These are phyloP conservation scores for Pichia sp. DNA, from an alignment of 1,139 yeast genomes.

Conservation along the genomic window DNA sequence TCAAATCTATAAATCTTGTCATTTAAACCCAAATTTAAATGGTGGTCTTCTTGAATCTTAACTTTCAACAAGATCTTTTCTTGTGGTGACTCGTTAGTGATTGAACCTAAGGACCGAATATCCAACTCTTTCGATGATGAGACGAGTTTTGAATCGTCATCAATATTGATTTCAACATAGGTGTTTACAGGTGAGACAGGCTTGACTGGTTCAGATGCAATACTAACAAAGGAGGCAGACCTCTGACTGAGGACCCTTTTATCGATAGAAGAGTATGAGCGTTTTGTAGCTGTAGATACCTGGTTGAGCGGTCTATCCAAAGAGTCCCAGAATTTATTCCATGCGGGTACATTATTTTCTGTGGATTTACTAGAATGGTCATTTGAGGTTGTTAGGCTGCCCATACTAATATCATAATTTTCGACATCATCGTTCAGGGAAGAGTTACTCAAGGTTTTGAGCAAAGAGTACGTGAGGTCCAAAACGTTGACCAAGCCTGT, in stretches of 20 bases:
- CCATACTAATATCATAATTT: conserved; percentile 1
- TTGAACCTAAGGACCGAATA: not conserved
- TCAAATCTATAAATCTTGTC: conserved; percentile 28
- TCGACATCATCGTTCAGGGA: conserved; percentile 4
- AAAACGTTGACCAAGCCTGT: conserved; percentile 38
- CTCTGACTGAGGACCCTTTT: not conserved
- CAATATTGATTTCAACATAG: conserved; percentile 7
- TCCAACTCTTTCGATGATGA: not conserved
- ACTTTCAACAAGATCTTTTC: conserved; percentile 12
- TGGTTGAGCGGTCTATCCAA: conserved; percentile 31
- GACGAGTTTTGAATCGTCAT: not conserved
- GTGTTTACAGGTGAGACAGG: not conserved
- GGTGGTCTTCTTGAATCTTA: conserved; percentile 23
- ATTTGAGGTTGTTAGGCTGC: conserved; percentile 1
- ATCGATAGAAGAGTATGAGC: conserved; percentile 4
- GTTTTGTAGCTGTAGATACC: conserved; percentile 1
- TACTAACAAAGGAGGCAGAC: conserved; percentile 10
- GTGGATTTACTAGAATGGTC: conserved; percentile 3
- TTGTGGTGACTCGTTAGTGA: not conserved
- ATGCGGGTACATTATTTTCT: conserved; percentile 31
- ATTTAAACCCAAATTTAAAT: conserved; percentile 18
- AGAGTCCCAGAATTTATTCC: conserved; percentile 39
- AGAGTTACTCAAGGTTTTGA: conserved; percentile 30
- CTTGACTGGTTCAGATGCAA: not conserved
- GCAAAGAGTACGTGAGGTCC: conserved; percentile 37